Base-by-base conservation (phyloP, 2,329 filamentous ascomycete species). In the Onygena corvina region DNA sequence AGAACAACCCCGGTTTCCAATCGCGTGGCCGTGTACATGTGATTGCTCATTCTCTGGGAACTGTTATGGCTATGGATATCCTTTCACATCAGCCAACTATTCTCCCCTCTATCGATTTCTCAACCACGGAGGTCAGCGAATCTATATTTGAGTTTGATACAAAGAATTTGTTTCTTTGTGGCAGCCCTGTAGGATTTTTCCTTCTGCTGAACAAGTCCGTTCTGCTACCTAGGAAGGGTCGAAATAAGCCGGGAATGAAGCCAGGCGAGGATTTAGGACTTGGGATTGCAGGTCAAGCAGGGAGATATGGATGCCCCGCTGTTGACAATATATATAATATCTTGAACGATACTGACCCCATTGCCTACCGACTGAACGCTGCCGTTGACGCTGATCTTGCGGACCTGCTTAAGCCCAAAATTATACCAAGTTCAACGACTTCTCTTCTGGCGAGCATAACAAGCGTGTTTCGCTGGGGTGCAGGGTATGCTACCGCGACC, bases 241-340 rank as follows among this genome's bases (percentile, higher is more conserved):
- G 83, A 50, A 69, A 76, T 40, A 95, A 95, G 60, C 80, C 85
- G 0, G 86, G 83, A 3, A 80, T 81, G 16, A 80, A 89, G 53
- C 33, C 38, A 6, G 67, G 72, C 1, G 76, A 75, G 14, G 82
- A 87, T 55, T 66, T 67, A 16, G 67, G 74, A 11, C 73, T 74
- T 4, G 72, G 73, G 4, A 76, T 96, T 27, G 83, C 83, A n/a
- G 85, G 84, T n/a, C 78, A 87, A 34, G 75, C 75, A 14, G 88
- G 86, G 25, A 78, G 74, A 4, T 94, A 94, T 63, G 92, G 92
- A 14, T 96, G 92, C 64, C 71, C 96, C 23, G 86, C 90, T 0
- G 84, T 96, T 1, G 87, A 96, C 68, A 98, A 96, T 63, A 77
- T 98, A 50, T 98, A 96, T 72, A 98, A 98, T 60, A 77, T 98